These are phyloP conservation scores for Cladosporium austrohemisphaericum DNA, from an alignment of 2,329 filamentous ascomycete genomes.

Conservation along the genomic window DNA sequence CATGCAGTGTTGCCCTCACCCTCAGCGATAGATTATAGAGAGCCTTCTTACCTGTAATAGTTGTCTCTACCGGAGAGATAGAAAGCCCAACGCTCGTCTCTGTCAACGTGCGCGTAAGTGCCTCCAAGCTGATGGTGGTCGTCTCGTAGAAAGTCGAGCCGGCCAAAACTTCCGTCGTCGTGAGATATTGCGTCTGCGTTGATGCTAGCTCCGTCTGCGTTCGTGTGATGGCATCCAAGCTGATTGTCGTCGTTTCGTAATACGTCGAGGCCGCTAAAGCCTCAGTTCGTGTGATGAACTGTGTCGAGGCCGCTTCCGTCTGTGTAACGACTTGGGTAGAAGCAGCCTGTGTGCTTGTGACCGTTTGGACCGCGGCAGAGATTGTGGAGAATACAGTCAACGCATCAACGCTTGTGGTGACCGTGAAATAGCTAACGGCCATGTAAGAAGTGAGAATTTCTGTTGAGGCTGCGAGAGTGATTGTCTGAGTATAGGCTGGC, in stretches of 20 bases:
- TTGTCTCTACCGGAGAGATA: neutral
- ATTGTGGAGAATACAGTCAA: neutral
- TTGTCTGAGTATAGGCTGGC: neutral
- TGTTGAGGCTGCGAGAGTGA: neutral
- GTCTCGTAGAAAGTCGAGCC: neutral
- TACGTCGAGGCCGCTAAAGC: neutral
- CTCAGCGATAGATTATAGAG: too few species aligned
- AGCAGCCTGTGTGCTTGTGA: neutral
- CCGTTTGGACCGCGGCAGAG: neutral
- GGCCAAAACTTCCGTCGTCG: neutral
- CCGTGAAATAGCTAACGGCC: neutral
- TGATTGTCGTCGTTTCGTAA: neutral
- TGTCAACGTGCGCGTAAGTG: neutral
- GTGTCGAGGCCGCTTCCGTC: neutral
- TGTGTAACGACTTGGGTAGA: neutral
- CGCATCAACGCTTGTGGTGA: neutral
- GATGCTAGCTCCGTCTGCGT: neutral
- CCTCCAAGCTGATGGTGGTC: neutral
- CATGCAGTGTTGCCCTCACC: too few species aligned
- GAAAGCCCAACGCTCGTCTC: neutral
- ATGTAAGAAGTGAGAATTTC: neutral
- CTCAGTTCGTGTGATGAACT: neutral
- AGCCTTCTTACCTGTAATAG: conserved; percentile 2
- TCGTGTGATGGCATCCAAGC: neutral
- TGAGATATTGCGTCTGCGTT: neutral